phyloP scores from a whole-genome alignment of 768 basidiomycete species.

The Pulveroboletus ravenelii region DNA sequence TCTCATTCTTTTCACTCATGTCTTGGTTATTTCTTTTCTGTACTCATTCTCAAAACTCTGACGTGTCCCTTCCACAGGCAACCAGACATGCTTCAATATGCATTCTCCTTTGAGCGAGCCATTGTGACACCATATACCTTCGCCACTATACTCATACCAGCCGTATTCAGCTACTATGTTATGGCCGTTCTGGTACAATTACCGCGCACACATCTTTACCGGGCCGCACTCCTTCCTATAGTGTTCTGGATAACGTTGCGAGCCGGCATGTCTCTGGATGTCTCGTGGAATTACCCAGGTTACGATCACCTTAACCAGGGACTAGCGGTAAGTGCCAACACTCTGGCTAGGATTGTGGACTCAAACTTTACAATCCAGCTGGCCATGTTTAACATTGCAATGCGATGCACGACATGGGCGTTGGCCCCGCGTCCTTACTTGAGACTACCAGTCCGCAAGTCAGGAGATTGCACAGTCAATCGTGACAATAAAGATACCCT shows the following conservation, averaged over 20 bases:
- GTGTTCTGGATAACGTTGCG: conserved; percentile 43
- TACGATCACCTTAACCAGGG: conserved; percentile 20
- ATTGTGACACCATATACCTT: conserved; percentile 26
- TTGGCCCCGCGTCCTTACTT: conserved; percentile 11
- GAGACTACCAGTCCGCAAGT: conserved; percentile 9
- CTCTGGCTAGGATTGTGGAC: neutral
- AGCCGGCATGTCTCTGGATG: conserved; percentile 28
- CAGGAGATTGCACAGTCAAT: neutral
- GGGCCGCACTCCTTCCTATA: conserved; percentile 46
- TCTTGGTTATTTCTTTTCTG: neutral
- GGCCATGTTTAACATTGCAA: conserved; percentile 18
- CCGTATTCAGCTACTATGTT: conserved; percentile 42
- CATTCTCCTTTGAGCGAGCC: conserved; percentile 13
- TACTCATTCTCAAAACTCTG: neutral
- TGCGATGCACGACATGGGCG: conserved; percentile 25
- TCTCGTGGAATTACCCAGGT: conserved; percentile 15
- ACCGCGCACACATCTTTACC: conserved; percentile 39
- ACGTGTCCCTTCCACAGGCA: conserved; percentile 3
- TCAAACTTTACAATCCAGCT: conserved; percentile 15
- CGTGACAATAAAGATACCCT: neutral
- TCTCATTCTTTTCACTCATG: conserved; percentile 1
- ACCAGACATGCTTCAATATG: conserved; percentile 8
- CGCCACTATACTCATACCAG: conserved; percentile 37
- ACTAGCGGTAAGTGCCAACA: conserved; percentile 13
- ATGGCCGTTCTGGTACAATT: conserved; percentile 51